Conservation (phyloP, 768 basidiomycete genomes). For the Glaciozyma antarctica region DNA sequence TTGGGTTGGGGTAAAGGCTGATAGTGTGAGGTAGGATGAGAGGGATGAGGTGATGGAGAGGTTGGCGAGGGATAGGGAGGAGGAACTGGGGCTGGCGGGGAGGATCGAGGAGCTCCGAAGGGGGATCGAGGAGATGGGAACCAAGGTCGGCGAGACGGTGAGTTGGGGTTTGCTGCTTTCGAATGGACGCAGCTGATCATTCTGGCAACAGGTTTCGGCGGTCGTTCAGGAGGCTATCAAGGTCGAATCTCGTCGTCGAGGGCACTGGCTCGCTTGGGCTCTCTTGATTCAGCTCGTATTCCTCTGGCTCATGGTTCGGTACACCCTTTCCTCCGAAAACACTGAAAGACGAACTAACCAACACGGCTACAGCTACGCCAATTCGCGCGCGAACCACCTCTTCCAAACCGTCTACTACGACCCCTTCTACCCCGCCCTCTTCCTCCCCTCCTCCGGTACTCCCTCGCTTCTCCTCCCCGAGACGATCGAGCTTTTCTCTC, state of each 20-base stretch:
- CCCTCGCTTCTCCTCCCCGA: not conserved
- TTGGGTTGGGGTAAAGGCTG: not conserved
- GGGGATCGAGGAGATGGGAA: conserved; percentile 18
- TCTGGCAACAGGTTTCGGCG: conserved; percentile 7
- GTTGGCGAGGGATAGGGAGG: conserved; percentile 10
- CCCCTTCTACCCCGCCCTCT: conserved; percentile 7
- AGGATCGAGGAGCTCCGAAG: conserved; percentile 21
- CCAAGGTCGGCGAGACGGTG: conserved; percentile 16
- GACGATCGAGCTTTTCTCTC: not conserved
- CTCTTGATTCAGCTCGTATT: conserved; percentile 12
- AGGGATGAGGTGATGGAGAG: not conserved
- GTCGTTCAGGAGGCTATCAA: not conserved
- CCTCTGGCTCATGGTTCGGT: conserved; percentile 21
- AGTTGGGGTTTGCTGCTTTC: not conserved
- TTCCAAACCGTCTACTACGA: conserved; percentile 17
- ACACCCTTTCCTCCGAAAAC: not conserved
- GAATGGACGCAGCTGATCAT: not conserved
- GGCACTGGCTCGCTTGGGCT: conserved; percentile 9
- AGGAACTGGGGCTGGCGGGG: conserved; percentile 14
- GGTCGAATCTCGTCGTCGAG: conserved; percentile 1
- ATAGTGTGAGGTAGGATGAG: not conserved
- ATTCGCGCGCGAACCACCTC: not conserved
- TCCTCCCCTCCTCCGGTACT: not conserved
- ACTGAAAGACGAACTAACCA: not conserved
- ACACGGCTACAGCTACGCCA: conserved; percentile 4